phyloP scores from a whole-genome alignment of 2,329 filamentous ascomycete genomes.

The Paracoccidioides brasiliensis region DNA sequence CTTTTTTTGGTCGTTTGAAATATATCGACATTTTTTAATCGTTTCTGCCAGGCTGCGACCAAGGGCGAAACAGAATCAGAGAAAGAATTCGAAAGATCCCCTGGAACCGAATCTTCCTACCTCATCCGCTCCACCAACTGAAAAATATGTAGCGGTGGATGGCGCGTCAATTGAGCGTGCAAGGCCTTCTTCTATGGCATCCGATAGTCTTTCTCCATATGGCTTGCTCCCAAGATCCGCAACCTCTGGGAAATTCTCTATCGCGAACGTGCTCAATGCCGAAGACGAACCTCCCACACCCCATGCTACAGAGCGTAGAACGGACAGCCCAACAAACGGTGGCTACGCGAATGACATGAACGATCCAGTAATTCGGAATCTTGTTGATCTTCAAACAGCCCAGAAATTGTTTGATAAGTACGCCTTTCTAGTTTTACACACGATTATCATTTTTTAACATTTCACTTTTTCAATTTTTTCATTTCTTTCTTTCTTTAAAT shows the following conservation, averaged over 20 bases:
- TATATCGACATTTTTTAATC: not conserved
- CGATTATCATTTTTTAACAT: not conserved
- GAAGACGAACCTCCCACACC: slow-evolving; percentile 7
- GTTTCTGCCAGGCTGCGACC: slow-evolving; percentile 9
- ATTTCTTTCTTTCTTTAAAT: too few species aligned
- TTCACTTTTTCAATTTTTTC: not conserved
- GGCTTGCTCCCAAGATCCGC: slow-evolving; percentile 14
- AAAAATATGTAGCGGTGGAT: not conserved
- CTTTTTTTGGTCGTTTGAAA: too few species aligned
- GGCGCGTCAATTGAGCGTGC: not conserved
- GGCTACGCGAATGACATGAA: slow-evolving; percentile 9
- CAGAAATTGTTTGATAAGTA: slow-evolving; percentile 21
- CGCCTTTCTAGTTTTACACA: not conserved
- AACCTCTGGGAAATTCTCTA: slow-evolving; percentile 14
- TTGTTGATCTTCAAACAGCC: slow-evolving; percentile 18
- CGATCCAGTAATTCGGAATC: slow-evolving; percentile 18
- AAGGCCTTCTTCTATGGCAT: slow-evolving; percentile 3
- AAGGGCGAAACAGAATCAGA: slow-evolving; percentile 11
- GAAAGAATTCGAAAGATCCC: not conserved
- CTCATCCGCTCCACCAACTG: not conserved
- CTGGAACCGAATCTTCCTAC: not conserved
- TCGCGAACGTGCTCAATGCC: slow-evolving; percentile 13
- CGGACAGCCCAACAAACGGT: not conserved
- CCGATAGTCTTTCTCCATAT: slow-evolving; percentile 11
- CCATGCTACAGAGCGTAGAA: slow-evolving; percentile 1